phyloP scores from a whole-genome alignment of 345 rosid species.

The thale cress (Arabidopsis thaliana) region TAIR10.1 NC_003074.8:1196001-1196500 shows the following conservation, averaged over 20 bases:
- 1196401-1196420: conserved; percentile 97
- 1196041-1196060: conserved; percentile 11
- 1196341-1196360: conserved; percentile 23
- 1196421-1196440: conserved; percentile 95
- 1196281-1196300: conserved; percentile 18
- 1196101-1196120: conserved; percentile 81
- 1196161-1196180: conserved; percentile 5
- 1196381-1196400: conserved; percentile 98
- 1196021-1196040: conserved; percentile 12
- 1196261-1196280: conserved; percentile 65
- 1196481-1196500: conserved; percentile 99
- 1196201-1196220: neutral
- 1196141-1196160: conserved; percentile 94
- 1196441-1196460: conserved; percentile 97
- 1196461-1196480: conserved; percentile 93
- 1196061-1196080: conserved; percentile 76
- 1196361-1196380: conserved; percentile 31
- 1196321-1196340: conserved; percentile 18
- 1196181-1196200: neutral
- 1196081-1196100: conserved; percentile 75
- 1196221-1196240: conserved; percentile 55
- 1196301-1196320: conserved; percentile 17
- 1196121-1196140: conserved; percentile 82
- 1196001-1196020: conserved; percentile 11
- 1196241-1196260: conserved; percentile 77